Base-by-base conservation (phyloP, 257 asterid species). In the Solanum lycopersicoides region DNA sequence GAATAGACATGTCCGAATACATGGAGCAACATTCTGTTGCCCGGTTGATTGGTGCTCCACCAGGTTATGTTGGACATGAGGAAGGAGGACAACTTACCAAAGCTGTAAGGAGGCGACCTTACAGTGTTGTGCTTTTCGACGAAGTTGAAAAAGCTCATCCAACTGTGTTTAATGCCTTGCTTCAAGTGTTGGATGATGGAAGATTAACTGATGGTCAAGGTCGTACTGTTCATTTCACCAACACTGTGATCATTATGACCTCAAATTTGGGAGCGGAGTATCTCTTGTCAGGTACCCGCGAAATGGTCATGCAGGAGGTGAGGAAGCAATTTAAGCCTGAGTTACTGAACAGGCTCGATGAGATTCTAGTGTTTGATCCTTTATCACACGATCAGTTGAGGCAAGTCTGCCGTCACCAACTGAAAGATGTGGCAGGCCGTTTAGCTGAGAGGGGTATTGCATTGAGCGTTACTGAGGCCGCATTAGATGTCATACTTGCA, bases 1-100 rank as follows among this genome's bases (percentile, higher is more conserved):
- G 99, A 82, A 95, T 97, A 0, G 98, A 97, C 83, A 97, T 97
- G 99, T 95, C 98, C 0, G 99, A 97, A 87, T 95, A 97, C 91
- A 97, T 97, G 99, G 99, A 97, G 87, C 98, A 95, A n/a, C 98
- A 95, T 88, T 95, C 99, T 0, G 98, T 97, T 84, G 95, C 98
- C 20, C 91, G 99, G 0, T 63, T 95, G 68, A 97, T 97, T 68
- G 99, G 99, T 12, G 96, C 99, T 88, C 99, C 99, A 10, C 99
- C 98, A 47, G 99, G 99, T 45, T 96, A 96, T 15, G 96, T 97
- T 35, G 99, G 99, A 16, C 99, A 95, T 1, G 99, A 96, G 21
- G 98, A 96, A 90, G 99, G 99, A 5, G 99, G 99, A 11, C 99
- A 96, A 42, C 90, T 97, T 28, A 97, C 98, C 0, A 98, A 97